Base-by-base conservation (phyloP, 345 rosid species). In the Eucalyptus marginata region DNA sequence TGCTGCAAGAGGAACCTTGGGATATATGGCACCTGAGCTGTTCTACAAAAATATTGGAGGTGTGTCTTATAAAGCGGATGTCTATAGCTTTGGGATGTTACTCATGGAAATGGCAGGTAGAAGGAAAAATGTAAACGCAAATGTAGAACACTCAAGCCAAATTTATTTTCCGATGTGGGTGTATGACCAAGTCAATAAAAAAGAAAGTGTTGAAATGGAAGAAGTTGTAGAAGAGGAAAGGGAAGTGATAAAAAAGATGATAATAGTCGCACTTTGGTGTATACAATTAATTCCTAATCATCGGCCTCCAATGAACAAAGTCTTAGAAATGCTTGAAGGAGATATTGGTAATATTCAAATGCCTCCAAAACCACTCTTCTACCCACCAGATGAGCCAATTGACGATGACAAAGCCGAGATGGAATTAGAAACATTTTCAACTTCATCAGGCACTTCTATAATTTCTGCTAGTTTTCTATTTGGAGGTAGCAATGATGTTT, bases 361-460 rank as follows among this genome's bases (percentile, higher is more conserved):
- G 81, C 81, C 81, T 36, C 81, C 25, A 71, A 71, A 71, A 20
- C 81, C 81, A 0, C 25, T 33, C 9, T 1, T 71, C 18, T 33
- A 71, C 46, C 46, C 46, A 71, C 4, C 46, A 0, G 13, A 71
- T 5, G 25, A 9, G 46, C 46, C 46, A 0, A 1, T 3, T 71
- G 7, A 10, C 0, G 0, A 20, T 5, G 44, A 71, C 25, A 18
- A 18, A 33, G 7, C 2, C 1, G 1, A 71, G 13, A 33, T 17
- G 81, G 81, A 18, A 71, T 10, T 71, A 18, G 46, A 71, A 20
- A 71, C 14, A 71, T 18, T 71, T 12, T 33, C 81, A 5, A 20
- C 25, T 71, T 71, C 81, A 71, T 33, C 46, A 18, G 0, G 4
- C 0, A 1, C 7, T 71, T 7, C 25, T 0, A 33, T 17, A 33